Base-by-base conservation (phyloP, 139 green algal genomes). In the Chlamydomonas sp. region DNA sequence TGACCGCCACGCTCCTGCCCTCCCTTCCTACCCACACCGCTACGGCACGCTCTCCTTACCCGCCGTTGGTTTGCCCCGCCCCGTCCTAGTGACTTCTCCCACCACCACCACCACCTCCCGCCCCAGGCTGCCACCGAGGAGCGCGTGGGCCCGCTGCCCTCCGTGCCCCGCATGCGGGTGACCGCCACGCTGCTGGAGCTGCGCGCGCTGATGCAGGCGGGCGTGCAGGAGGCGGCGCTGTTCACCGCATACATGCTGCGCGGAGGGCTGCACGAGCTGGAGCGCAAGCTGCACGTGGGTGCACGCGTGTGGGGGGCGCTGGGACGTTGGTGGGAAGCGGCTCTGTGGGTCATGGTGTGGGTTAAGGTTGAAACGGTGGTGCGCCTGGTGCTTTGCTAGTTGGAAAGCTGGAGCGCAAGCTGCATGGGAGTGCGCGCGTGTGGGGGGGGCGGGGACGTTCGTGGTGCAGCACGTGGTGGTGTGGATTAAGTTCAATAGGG, bases 201-300 rank as follows among this genome's bases (percentile, higher is more conserved):
- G 66, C 66, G 66, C 66, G 9, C 10, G 5, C 15, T 57, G 16
- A 88, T 88, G 83, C 83, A 88, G 83, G 57, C 83, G 74, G 83
- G 83, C n/a, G 83, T 88, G 83, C 73, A 81, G 63, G 83, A 88
- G 62, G 83, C 83, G 14, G 83, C 78, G 69, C 83, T 88, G n/a
- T 81, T 75, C 83, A 76, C 83, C 17, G 77, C 83, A 9, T 88
- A 88, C 83, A 81, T 88, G 83, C 69, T 88, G 3, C 67, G 68
- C 58, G 83, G 83, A n/a, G 63, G 74, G 7, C 68, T 88, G 5
- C 63, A 81, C 63, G 83, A 88, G 63, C 74, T 82, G 73, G 83
- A 88, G 83, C n/a, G n/a, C 9, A 31, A 16, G 16, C 62, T 81
- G 83, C 83, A 88, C 8, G 83, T 81, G 83, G 20, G 74, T 61